These are phyloP conservation scores for Ophiosphaerella narmari DNA, from an alignment of 2,329 filamentous ascomycete species.

Conservation along the genomic window DNA sequence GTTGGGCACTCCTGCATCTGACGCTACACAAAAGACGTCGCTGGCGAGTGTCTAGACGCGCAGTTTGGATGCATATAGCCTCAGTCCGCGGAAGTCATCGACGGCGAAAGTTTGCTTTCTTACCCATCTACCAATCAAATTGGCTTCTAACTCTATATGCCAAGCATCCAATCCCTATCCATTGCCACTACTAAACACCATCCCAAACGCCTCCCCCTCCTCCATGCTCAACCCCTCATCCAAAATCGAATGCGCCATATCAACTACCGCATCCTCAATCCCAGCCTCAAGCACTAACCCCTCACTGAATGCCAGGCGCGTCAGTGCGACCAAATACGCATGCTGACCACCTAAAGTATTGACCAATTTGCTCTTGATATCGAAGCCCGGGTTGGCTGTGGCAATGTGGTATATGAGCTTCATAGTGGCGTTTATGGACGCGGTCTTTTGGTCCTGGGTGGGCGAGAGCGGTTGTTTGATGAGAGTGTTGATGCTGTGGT, in stretches of 20 bases:
- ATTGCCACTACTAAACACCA: slow-evolving; percentile 47
- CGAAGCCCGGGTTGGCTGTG: slow-evolving; percentile 63
- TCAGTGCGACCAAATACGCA: slow-evolving; percentile 80
- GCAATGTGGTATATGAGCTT: slow-evolving; percentile 66
- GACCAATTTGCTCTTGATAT: slow-evolving; percentile 73
- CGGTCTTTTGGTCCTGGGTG: slow-evolving; percentile 48
- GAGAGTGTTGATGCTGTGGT: slow-evolving; percentile 69
- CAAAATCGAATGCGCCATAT: slow-evolving; percentile 79
- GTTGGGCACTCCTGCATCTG: too few species aligned
- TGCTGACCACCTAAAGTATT: slow-evolving; percentile 74
- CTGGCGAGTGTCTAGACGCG: too few species aligned
- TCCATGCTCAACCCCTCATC: slow-evolving; percentile 82
- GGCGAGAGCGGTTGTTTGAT: slow-evolving; percentile 50
- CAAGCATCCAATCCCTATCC: neutral
- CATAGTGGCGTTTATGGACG: slow-evolving; percentile 63
- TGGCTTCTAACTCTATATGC: too few species aligned
- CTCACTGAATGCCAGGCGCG: slow-evolving; percentile 83
- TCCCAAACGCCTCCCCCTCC: slow-evolving; percentile 66
- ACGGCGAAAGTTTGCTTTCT: too few species aligned
- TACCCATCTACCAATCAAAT: too few species aligned
- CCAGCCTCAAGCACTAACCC: slow-evolving; percentile 76
- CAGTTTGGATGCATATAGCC: too few species aligned
- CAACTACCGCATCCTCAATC: slow-evolving; percentile 76
- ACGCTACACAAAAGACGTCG: too few species aligned
- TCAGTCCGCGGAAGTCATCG: too few species aligned